Evolutionary conservation across 2,329 filamentous ascomycete species (phyloP), one percentile per base, ranked within the genome.

Genomic region (Exophiala lecanii-corni): DNA sequence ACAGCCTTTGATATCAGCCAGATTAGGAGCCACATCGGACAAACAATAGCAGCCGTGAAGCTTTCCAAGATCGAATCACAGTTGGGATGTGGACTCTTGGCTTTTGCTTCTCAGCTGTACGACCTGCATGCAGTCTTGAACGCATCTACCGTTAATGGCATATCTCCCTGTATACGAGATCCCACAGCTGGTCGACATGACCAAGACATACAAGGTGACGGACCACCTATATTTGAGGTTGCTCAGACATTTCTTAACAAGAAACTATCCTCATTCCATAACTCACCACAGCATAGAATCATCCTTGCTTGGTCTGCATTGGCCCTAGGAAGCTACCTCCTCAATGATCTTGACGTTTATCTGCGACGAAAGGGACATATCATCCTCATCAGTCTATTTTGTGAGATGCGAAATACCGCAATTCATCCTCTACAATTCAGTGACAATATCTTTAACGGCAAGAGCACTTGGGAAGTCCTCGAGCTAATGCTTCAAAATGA

Each of bases 161-260:
- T 10, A n/a, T 13, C 31, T 28, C 26, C 20, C 15, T 15, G 9
- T 17, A 28, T 3, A 10, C 10, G n/a, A 13, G 5, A 35, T 12
- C 15, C 13, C 19, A n/a, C 26, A 26, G 12, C 12, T 6, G 12
- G 23, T 26, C 6, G 12, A 7, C 12, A 12, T 12, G 23, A 26
- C 12, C 23, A 7, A 7, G 23, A 26, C 23, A 12, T 26, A 7
- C 23, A 7, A 6, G 10, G 15, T 6, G n/a, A 18, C n/a, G 25
- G 39, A 5, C 44, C 21, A 13, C 13, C 13, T 2, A 21, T 40
- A 4, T n/a, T n/a, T 10, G 30, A 45, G 17, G 17, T 45, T 9
- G 46, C 34, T 13, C 39, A 41, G 15, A 44, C 46, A 18, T 49
- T 49, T n/a, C 39, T 49, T 18, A 41, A 49, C 38, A 26, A 45